phyloP scores from a whole-genome alignment of 2,329 filamentous ascomycete species.

The Fusarium foetens region DNA sequence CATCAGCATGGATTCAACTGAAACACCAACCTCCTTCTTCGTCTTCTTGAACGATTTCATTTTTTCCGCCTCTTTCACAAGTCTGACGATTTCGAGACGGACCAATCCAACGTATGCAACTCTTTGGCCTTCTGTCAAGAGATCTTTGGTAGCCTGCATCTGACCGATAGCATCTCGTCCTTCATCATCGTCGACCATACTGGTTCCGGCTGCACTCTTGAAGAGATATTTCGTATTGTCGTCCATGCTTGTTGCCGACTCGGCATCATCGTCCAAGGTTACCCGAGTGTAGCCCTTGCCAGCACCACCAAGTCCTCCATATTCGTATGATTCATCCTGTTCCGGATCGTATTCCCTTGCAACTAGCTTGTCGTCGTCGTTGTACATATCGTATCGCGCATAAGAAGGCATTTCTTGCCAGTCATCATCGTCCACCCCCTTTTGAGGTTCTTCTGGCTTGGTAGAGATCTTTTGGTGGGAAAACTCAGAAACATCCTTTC shows the following conservation, averaged over 20 bases:
- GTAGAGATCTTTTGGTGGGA: slow-evolving; percentile 84
- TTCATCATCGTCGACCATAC: slow-evolving; percentile 77
- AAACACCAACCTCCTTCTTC: slow-evolving; percentile 76
- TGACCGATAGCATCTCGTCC: slow-evolving; percentile 87
- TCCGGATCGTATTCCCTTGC: slow-evolving; percentile 83
- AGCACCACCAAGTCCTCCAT: slow-evolving; percentile 83
- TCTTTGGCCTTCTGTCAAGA: slow-evolving; percentile 93
- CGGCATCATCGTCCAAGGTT: slow-evolving; percentile 92
- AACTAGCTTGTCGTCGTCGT: slow-evolving; percentile 89
- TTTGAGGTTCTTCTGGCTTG: slow-evolving; percentile 63
- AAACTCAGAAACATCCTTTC: slow-evolving; percentile 75
- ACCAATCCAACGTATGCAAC: slow-evolving; percentile 96
- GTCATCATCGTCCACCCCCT: slow-evolving; percentile 66
- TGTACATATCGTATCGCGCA: slow-evolving; percentile 93
- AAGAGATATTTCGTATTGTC: slow-evolving; percentile 98
- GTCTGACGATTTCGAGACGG: slow-evolving; percentile 79
- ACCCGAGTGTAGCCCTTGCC: slow-evolving; percentile 96
- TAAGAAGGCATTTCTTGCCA: slow-evolving; percentile 98
- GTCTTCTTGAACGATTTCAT: slow-evolving; percentile 71
- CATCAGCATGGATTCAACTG: slow-evolving; percentile 86
- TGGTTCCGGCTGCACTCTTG: slow-evolving; percentile 72
- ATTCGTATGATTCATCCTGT: slow-evolving; percentile 73
- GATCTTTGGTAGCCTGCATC: slow-evolving; percentile 93
- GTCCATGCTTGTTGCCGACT: slow-evolving; percentile 95
- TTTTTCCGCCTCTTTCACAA: slow-evolving; percentile 75